phyloP scores from a whole-genome alignment of 1,139 yeast genomes.

The Geotrichum carabidarum region DNA sequence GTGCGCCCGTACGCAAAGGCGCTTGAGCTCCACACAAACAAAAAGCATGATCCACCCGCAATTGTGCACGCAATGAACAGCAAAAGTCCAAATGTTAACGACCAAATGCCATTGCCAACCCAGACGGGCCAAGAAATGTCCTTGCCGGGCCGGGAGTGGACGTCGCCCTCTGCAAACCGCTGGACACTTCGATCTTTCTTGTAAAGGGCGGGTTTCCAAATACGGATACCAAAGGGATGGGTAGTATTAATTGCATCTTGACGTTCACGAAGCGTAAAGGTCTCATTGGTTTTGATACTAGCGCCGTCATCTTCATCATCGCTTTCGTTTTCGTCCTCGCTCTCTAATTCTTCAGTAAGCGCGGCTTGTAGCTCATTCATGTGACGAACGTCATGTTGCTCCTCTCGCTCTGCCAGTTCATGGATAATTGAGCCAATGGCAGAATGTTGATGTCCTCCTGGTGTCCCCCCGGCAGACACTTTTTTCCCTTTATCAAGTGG shows the following conservation, averaged over 20 bases:
- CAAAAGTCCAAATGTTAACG: slow-evolving; percentile 62
- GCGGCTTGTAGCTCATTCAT: slow-evolving; percentile 2
- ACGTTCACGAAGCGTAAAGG: slow-evolving; percentile 84
- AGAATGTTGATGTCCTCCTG: slow-evolving; percentile 3
- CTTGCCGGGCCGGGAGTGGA: slow-evolving; percentile 66
- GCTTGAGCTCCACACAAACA: slow-evolving; percentile 37
- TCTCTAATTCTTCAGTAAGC: slow-evolving; percentile 15
- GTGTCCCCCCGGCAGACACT: neutral
- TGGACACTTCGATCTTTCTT: slow-evolving; percentile 91
- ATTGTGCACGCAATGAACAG: slow-evolving; percentile 54
- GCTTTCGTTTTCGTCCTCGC: slow-evolving; percentile 30
- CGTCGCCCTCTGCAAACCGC: slow-evolving; percentile 85
- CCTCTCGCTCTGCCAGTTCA: slow-evolving; percentile 13
- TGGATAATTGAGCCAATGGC: slow-evolving; percentile 6
- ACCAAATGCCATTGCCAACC: slow-evolving; percentile 74
- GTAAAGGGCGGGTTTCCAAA: slow-evolving; percentile 97
- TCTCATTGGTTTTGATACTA: slow-evolving; percentile 53
- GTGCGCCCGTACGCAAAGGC: slow-evolving; percentile 57
- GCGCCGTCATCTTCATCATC: slow-evolving; percentile 39
- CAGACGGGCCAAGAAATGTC: slow-evolving; percentile 58
- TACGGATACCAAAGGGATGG: slow-evolving; percentile 96
- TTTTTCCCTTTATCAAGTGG: slow-evolving; percentile 9
- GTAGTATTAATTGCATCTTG: slow-evolving; percentile 95
- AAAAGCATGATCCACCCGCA: slow-evolving; percentile 43
- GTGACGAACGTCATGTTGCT: slow-evolving; percentile 15